phyloP scores from a whole-genome alignment of 1,139 yeast species.

The Pichia sp. region DNA sequence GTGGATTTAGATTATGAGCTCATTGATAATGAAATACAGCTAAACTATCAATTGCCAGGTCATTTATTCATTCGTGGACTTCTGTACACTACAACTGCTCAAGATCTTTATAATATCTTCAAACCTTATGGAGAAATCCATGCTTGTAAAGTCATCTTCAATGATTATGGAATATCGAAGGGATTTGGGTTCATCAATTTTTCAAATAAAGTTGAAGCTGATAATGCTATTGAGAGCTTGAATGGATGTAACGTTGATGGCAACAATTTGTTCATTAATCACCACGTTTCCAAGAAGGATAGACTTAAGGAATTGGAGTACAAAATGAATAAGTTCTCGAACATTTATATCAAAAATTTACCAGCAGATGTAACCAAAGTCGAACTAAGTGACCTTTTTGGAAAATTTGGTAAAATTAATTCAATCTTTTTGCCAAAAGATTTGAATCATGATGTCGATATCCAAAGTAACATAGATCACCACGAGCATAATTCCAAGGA shows the following conservation, averaged over 20 bases:
- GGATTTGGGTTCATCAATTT: constrained; percentile 49
- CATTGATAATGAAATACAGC: constrained; percentile 37
- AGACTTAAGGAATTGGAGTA: constrained; percentile 36
- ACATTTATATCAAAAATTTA: constrained; percentile 45
- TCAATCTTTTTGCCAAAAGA: constrained; percentile 41
- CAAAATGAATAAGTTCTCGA: constrained; percentile 38
- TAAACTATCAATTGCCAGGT: constrained; percentile 55
- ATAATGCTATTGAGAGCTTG: constrained; percentile 40
- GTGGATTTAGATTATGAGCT: constrained; percentile 16
- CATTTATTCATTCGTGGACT: constrained; percentile 53
- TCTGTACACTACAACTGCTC: constrained; percentile 37
- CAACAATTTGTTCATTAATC: constrained; percentile 42
- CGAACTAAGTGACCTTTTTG: constrained; percentile 35
- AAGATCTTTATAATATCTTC: constrained; percentile 38
- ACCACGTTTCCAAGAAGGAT: constrained; percentile 50
- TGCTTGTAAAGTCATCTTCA: constrained; percentile 42
- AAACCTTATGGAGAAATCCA: constrained; percentile 41
- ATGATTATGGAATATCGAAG: constrained; percentile 39
- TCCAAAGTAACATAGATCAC: constrained; percentile 6
- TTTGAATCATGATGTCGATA: constrained; percentile 20
- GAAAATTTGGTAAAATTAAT: constrained; percentile 40
- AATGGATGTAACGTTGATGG: constrained; percentile 39
- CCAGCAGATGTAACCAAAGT: constrained; percentile 33
- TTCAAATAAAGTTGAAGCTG: constrained; percentile 39
- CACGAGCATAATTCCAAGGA: constrained; percentile 16